Evolutionary conservation across 2,329 filamentous ascomycete genomes (phyloP).

Genomic region (Phialemonium atrogriseum): DNA sequence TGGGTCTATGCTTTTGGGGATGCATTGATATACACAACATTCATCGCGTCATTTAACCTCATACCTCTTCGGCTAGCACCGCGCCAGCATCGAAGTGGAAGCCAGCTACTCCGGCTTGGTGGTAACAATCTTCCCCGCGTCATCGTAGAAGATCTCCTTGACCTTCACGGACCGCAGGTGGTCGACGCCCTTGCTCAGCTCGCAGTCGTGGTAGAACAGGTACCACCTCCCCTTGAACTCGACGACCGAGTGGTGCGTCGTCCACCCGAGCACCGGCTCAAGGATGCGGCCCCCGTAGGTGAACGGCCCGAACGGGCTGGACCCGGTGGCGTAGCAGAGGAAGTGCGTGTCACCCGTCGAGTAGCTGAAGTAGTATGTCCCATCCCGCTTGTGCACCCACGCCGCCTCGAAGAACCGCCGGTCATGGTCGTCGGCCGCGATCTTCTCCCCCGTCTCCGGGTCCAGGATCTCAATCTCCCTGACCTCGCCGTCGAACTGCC

Average conservation of each 20-base stretch:
- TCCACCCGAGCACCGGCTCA: conserved; percentile 73
- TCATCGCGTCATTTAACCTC: no score
- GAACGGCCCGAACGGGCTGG: conserved; percentile 62
- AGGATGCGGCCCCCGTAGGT: conserved; percentile 63
- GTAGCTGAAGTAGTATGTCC: conserved; percentile 68
- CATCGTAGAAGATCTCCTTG: conserved; percentile 65
- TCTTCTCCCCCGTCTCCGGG: conserved; percentile 47
- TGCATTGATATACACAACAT: no score
- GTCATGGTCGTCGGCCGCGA: conserved; percentile 62
- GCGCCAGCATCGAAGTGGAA: no score
- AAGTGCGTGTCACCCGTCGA: conserved; percentile 73
- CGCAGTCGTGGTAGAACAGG: conserved; percentile 69
- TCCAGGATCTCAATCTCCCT: conserved; percentile 58
- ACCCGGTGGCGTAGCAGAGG: conserved; percentile 59
- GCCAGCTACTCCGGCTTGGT: conserved; percentile 27
- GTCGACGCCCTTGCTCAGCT: conserved; percentile 58
- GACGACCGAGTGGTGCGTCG: conserved; percentile 71
- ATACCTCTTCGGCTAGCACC: no score
- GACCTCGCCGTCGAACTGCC: conserved; percentile 44
- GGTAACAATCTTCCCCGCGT: conserved; percentile 50
- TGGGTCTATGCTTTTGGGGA: no score
- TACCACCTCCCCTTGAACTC: conserved; percentile 66
- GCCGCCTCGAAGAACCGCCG: conserved; percentile 73
- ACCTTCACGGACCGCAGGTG: conserved; percentile 69
- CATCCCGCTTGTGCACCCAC: conserved; percentile 68